Evolutionary conservation across 345 rosid genomes (phyloP), one percentile per base, ranked within the genome.

Genomic region (Brassica incana): DNA sequence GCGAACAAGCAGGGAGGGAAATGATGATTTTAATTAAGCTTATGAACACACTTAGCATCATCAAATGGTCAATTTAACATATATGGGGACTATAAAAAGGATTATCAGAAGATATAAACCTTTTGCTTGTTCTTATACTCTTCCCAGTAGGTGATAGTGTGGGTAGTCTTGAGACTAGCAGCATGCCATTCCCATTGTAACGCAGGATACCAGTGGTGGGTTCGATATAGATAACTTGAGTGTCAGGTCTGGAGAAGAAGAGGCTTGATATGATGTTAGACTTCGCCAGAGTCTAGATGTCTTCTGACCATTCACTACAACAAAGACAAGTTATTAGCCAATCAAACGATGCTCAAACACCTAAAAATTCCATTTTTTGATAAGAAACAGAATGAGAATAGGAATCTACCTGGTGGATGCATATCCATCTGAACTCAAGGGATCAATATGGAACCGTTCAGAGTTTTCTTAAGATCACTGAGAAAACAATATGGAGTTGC

Each of bases 141-240:
- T 16, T 16, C 18, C 18, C 18, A 16, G 18, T 16, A 16, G 18
- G 18, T 16, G 18, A 16, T 16, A 16, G 18, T 16, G 18, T 16
- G 18, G 18, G 18, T 16, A 16, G 18, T 16, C 32, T 29, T 29
- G 32, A 29, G 32, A 29, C 32, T 29, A 29, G 32, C 32, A 29
- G 3, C 32, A 29, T 29, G 32, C 32, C 32, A 29, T 36, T 36
- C 43, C 43, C 43, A 9, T 1, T 36, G 85, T 90, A 90, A 30
- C 86, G 71, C 75, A 95, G 89, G 29, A 75, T 48, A 67, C 99
- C 99, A 29, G 94, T 92, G 0, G 97, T 92, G 20, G 99, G 99
- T 77, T 95, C 99, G 76, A 91, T 81, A 78, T 87, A 90, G 77
- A 95, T 87, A 76, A 91, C 89, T 66, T 92, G 99, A 63, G 99